These are phyloP conservation scores for Strigomonas galati DNA, from an alignment of 208 protist species.

Conservation along the genomic window DNA sequence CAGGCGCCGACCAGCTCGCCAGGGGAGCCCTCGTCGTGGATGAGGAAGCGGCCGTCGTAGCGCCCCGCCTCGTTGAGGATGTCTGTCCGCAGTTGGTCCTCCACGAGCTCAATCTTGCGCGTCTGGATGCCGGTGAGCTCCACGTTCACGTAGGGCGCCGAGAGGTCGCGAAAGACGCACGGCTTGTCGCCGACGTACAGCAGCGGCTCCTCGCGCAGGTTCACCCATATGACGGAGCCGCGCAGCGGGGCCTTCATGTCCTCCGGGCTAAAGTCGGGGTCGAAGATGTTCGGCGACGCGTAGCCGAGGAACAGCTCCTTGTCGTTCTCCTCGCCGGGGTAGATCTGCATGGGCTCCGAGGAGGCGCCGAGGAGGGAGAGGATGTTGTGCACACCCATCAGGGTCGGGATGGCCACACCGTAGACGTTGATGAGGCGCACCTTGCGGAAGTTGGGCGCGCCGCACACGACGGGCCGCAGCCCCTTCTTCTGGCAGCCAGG, in stretches of 20 bases:
- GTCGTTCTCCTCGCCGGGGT: slow-evolving; percentile 77
- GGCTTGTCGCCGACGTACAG: slow-evolving; percentile 85
- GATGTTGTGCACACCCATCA: slow-evolving; percentile 81
- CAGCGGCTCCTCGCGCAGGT: slow-evolving; percentile 86
- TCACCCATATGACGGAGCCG: slow-evolving; percentile 86
- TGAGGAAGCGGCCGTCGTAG: slow-evolving; percentile 78
- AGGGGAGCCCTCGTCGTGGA: slow-evolving; percentile 84
- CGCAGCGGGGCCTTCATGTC: slow-evolving; percentile 63
- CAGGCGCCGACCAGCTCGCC: slow-evolving; percentile 85
- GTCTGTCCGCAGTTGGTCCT: slow-evolving; percentile 65
- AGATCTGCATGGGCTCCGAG: slow-evolving; percentile 54
- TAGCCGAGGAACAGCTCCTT: slow-evolving; percentile 73
- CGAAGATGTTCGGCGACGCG: slow-evolving; percentile 74
- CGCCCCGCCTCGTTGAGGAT: slow-evolving; percentile 71
- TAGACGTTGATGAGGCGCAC: slow-evolving; percentile 82
- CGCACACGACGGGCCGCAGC: slow-evolving; percentile 72
- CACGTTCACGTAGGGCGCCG: slow-evolving; percentile 87
- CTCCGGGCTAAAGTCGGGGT: slow-evolving; percentile 63
- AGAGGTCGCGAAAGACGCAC: slow-evolving; percentile 83
- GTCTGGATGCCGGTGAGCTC: slow-evolving; percentile 87
- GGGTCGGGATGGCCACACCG: slow-evolving; percentile 83
- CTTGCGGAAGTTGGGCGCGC: slow-evolving; percentile 87
- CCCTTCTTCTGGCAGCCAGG: slow-evolving; percentile 88
- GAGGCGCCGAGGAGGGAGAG: slow-evolving; percentile 83
- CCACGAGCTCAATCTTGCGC: slow-evolving; percentile 78